These are phyloP conservation scores for Lolium rigidum DNA, from an alignment of 176 grass and related monocot genomes.

Conservation along the genomic window DNA sequence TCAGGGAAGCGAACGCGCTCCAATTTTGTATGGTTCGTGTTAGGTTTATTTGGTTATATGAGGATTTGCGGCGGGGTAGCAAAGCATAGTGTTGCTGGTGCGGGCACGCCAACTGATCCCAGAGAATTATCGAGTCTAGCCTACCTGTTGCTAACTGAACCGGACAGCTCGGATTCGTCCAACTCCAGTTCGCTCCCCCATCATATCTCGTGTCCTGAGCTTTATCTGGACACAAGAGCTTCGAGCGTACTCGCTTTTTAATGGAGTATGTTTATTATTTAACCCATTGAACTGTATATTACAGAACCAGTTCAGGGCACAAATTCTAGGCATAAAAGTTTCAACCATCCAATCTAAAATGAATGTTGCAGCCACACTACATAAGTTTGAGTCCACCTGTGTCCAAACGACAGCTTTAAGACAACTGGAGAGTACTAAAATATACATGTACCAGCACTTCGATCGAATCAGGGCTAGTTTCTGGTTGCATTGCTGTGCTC, in stretches of 20 bases:
- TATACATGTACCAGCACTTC: too few relatives aligned
- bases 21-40: not conserved
- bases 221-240: too few relatives aligned
- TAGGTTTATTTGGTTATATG: not conserved
- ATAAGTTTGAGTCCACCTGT: not conserved
- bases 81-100: not conserved
- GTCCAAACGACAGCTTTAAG: not conserved
- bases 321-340: not conserved
- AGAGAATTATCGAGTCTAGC: not conserved
- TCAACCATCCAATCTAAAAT: not conserved
- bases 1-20: not conserved
- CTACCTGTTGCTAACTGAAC: not conserved
- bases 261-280: not conserved
- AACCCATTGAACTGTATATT: not conserved
- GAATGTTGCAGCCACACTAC: not conserved
- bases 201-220: not conserved
- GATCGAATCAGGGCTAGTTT: not conserved
- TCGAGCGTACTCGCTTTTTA: not conserved
- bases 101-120: not conserved
- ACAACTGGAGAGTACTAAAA: not conserved
- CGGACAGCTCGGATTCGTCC: not conserved
- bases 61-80: not conserved
- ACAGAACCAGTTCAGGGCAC: not conserved
- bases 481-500: not conserved
- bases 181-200: not conserved